Evolutionary conservation across 169 alveolate genomes (phyloP), one percentile per base, ranked within the genome.

Genomic region (Plasmodium vivax): DNA sequence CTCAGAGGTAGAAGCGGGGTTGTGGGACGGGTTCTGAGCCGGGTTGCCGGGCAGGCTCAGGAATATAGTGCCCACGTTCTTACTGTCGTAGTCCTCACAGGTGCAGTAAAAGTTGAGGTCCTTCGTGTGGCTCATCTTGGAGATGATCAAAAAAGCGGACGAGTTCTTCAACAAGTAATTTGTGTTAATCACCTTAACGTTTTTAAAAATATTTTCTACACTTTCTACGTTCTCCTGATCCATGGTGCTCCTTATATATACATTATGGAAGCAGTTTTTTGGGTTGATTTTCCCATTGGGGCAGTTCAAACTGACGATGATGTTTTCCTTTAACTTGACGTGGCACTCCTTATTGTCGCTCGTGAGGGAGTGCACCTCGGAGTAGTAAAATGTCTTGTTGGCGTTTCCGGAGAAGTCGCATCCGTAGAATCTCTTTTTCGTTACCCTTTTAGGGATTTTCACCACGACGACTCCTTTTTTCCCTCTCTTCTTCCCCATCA

Each of bases 231-330:
- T 58, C n/a, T 90, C 77, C 72, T 90, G 79, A 38, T 62, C 83
- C 91, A 90, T 80, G 12, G 71, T 90, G 9, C 91, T 90, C 79
- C 62, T 81, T 41, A 90, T 68, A 90, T 80, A 90, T 3, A 90
- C 94, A 14, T 80, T 79, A 4, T 45, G 32, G 58, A 90, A 90
- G 54, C 94, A 90, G 38, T 90, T 90, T 23, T 56, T 68, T 4
- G 94, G 94, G 51, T 90, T 90, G 14, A 90, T 79, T 38, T 90
- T 79, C 0, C 94, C 94, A 38, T 41, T 30, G 2, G 94, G 94
- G 47, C 94, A 90, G 34, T 90, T 90, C 34, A 90, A 47, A 79
- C 94, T 90, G 12, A 90, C 45, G 73, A 90, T 71, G 2, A 79
- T 80, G 68, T 90, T 79, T 81, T 79, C 91, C 73, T 90, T 90